Evolutionary conservation across 2,329 filamentous ascomycete species (phyloP).

Genomic region (Phoma sp.): DNA sequence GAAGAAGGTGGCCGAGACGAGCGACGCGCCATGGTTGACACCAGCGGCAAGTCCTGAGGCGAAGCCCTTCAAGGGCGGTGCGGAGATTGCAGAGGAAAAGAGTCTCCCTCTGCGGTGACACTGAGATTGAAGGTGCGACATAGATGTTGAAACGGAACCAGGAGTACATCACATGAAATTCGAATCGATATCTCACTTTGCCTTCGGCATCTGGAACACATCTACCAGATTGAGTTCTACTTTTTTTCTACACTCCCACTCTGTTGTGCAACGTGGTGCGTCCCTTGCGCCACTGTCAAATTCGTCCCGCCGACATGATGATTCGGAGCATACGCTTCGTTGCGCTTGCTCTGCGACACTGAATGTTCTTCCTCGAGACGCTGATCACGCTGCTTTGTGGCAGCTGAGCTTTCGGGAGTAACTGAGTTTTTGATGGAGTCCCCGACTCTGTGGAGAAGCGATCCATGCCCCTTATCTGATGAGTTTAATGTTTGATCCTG

Average conservation of each 20-base stretch:
- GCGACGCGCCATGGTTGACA: slow-evolving; percentile 42
- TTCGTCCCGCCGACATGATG: slow-evolving; percentile 11
- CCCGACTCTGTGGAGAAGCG: slow-evolving; percentile 2
- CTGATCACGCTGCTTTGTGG: slow-evolving; percentile 1
- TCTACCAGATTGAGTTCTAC: too few relatives aligned
- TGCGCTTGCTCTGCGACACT: neutral
- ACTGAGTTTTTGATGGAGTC: slow-evolving; percentile 7
- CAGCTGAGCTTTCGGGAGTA: neutral
- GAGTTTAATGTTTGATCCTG: neutral
- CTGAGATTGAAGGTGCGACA: neutral
- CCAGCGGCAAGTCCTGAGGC: slow-evolving; percentile 48
- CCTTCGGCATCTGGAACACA: neutral
- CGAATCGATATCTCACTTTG: slow-evolving; percentile 7
- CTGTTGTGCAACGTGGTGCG: neutral
- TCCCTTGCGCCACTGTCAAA: slow-evolving; percentile 5
- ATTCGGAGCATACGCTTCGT: neutral
- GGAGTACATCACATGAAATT: slow-evolving; percentile 2
- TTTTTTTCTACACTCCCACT: neutral
- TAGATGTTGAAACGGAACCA: neutral
- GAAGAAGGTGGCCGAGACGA: slow-evolving; percentile 10
- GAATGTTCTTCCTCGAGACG: slow-evolving; percentile 6
- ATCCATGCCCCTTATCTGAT: slow-evolving; percentile 5
- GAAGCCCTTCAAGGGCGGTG: slow-evolving; percentile 22
- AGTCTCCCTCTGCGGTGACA: slow-evolving; percentile 30
- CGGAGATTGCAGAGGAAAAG: slow-evolving; percentile 32